Conservation (phyloP, 352 stramenopile genomes). For the Phytophthora litchii region DNA sequence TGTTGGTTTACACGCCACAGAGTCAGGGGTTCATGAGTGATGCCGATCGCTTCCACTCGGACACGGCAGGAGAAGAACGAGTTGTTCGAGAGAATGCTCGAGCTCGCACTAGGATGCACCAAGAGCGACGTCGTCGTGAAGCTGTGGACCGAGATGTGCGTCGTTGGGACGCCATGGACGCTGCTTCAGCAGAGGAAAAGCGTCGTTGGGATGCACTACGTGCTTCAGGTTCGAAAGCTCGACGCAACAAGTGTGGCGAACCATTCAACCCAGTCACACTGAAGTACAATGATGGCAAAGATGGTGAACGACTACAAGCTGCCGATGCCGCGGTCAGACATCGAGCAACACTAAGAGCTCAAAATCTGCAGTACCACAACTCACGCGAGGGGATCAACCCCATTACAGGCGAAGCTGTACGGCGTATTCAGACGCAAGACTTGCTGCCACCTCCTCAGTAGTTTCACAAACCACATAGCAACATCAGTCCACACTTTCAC, state of each 20-base stretch:
- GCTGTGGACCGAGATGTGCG: slow-evolving; percentile 72
- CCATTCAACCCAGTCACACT: slow-evolving; percentile 91
- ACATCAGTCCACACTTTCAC: too few relatives aligned
- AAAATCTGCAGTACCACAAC: slow-evolving; percentile 86
- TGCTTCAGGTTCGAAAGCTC: slow-evolving; percentile 75
- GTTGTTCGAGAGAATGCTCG: slow-evolving; percentile 57
- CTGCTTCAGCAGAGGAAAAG: slow-evolving; percentile 64
- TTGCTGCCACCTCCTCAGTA: slow-evolving; percentile 51
- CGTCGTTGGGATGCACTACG: slow-evolving; percentile 64
- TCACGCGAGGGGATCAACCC: slow-evolving; percentile 85
- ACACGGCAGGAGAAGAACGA: slow-evolving; percentile 87
- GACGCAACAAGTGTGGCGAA: slow-evolving; percentile 87
- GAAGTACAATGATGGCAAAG: slow-evolving; percentile 86
- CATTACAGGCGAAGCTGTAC: slow-evolving; percentile 79
- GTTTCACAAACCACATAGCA: neutral
- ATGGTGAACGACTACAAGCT: slow-evolving; percentile 71
- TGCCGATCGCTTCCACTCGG: slow-evolving; percentile 89
- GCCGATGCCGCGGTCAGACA: slow-evolving; percentile 77
- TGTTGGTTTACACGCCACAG: slow-evolving; percentile 65
- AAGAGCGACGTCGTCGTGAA: slow-evolving; percentile 71
- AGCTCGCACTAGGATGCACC: slow-evolving; percentile 55
- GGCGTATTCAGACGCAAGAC: slow-evolving; percentile 51
- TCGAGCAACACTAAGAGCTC: slow-evolving; percentile 71
- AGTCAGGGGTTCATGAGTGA: slow-evolving; percentile 86
- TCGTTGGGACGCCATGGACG: slow-evolving; percentile 89